phyloP scores from a whole-genome alignment of 2,329 filamentous ascomycete genomes.

The Cladophialophora bantiana region DNA sequence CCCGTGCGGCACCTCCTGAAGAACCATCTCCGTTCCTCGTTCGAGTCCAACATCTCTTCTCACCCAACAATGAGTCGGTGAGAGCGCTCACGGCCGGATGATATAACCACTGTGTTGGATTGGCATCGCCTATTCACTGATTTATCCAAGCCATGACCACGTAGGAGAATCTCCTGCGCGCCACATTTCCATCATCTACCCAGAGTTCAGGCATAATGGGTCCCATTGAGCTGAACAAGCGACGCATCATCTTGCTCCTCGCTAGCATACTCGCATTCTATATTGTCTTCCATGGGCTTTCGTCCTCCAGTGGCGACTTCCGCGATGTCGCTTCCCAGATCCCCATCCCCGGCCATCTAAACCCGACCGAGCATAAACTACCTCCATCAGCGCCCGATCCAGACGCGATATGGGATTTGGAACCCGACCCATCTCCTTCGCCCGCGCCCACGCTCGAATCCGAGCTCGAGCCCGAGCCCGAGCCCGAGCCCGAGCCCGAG shows the following conservation, averaged over 20 bases:
- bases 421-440: slow-evolving; percentile 17
- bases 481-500: slow-evolving; percentile 1
- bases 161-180: neutral
- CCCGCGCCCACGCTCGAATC: slow-evolving; percentile 9
- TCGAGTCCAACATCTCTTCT: neutral
- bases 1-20: neutral
- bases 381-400: slow-evolving; percentile 25
- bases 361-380: slow-evolving; percentile 29
- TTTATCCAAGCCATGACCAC: neutral
- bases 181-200: neutral
- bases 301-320: slow-evolving; percentile 20
- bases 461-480: slow-evolving; percentile 6
- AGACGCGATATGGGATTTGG: slow-evolving; percentile 33
- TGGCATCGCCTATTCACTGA: neutral
- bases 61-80: neutral
- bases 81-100: neutral
- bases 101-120: neutral
- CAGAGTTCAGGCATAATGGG: slow-evolving; percentile 30
- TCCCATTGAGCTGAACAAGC: slow-evolving; percentile 40
- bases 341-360: slow-evolving; percentile 25
- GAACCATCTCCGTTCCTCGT: neutral
- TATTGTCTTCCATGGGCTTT: slow-evolving; percentile 38
- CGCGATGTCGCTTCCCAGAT: slow-evolving; percentile 28
- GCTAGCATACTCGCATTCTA: slow-evolving; percentile 36
- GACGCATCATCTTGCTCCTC: slow-evolving; percentile 39